Evolutionary conservation across 2,329 filamentous ascomycete species (phyloP), one percentile per base, ranked within the genome.

Genomic region (Colletotrichum cuscutae): DNA sequence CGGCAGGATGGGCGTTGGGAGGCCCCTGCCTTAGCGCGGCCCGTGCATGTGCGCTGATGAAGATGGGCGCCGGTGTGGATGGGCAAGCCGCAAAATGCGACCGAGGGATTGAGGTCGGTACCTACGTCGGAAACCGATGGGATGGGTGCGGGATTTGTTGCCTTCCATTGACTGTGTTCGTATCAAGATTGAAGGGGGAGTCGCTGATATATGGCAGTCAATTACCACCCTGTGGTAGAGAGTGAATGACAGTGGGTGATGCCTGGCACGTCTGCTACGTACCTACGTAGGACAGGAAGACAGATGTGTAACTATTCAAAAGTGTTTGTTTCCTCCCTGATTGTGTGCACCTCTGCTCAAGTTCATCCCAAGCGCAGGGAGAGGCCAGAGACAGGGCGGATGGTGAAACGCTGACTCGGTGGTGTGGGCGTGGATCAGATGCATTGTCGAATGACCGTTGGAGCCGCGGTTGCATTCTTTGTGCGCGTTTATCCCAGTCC

Each of bases 1-100:
- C 13, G 37, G 15, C 37, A 68, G 57, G 9, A 11, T 67, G 62
- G 49, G n/a, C 35, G 30, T 46, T 37, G 68, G 32, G 58, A 42
- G 32, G 26, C 60, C 66, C 70, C 62, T 58, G 66, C 66, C n/a
- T 65, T 73, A 72, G 58, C 57, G 57, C n/a, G 3, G 57, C 12
- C 57, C 58, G 68, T 63, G 68, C 68, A 59, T 24, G 57, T 12
- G 62, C 62, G 58, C 62, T 73, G 68, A 72, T 68, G 71, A 71
- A 63, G 71, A 71, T 73, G 71, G 62, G 62, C 68, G 71, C 71
- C 68, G 57, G 67, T 72, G 68, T 73, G 71, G 71, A 73, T 71
- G 66, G 24, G 35, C 32, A 35, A 35, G 32, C 32, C 11, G 32
- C 4, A 35, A 58, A 64, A 32, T 54, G 42, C 30, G 61, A 60